Evolutionary conservation across 2,329 filamentous ascomycete species (phyloP), one percentile per base, ranked within the genome.

Genomic region (Raffaelea arxii): DNA sequence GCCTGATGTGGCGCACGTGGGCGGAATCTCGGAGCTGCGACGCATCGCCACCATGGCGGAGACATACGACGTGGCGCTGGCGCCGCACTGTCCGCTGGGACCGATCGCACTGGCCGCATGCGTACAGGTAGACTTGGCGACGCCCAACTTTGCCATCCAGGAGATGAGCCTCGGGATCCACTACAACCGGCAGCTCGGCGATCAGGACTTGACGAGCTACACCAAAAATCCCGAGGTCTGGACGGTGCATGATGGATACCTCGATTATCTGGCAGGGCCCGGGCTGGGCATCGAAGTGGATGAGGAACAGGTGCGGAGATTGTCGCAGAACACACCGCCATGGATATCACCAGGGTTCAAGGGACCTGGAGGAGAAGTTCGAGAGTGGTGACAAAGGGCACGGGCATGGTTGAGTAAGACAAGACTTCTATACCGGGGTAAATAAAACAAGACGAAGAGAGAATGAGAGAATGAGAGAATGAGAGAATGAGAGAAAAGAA

Each of bases 101-200:
- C 80, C 80, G 0, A 79, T 84, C 48, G 78, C 80, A 0, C 66
- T 84, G n/a, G 80, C 80, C 3, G 80, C 80, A 1, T 76, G 71
- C 51, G 67, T 83, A 43, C 80, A 84, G 54, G 71, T 84, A 11
- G 77, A 75, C 43, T 65, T 71, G 43, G 63, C 61, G 18, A 74
- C 60, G 35, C 70, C 66, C 51, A 84, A 78, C 62, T 82, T 78
- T 57, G 74, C 70, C 9, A 83, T 84, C 40, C 78, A 82, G 57
- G 80, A 84, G 59, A 84, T 84, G 81, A 78, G 75, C 50, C 56
- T 84, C 36, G 80, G 80, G 0, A 85, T 85, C 56, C 82, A 86
- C 61, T 86, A 85, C 59, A 85, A 85, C 53, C 70, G 67, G 3
- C 47, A 55, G 74, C 46, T 47, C 23, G 74, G 3, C 66, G 70